Evolutionary conservation across 2,329 filamentous ascomycete species (phyloP).

Genomic region (Penicillium sp.): DNA sequence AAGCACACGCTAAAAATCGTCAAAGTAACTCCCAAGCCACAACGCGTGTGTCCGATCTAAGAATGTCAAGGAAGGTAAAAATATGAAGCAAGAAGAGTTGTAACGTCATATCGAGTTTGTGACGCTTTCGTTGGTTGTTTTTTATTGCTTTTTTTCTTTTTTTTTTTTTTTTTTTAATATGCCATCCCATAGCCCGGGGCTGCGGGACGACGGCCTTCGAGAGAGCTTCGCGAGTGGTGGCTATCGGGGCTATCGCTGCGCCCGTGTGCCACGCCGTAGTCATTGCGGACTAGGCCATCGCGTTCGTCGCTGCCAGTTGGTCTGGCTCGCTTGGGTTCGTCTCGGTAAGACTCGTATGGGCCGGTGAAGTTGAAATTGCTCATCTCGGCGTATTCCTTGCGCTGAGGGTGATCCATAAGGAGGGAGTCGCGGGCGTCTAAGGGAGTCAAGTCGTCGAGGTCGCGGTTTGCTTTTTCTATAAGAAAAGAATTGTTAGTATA

Average conservation of each 20-base stretch:
- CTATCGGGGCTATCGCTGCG: conserved; percentile 27
- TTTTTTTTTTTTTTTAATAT: conserved; percentile 21
- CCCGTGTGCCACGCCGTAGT: conserved; percentile 28
- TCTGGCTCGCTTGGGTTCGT: conserved; percentile 28
- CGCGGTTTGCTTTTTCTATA: conserved; percentile 71
- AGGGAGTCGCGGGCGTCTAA: conserved; percentile 71
- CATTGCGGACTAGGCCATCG: conserved; percentile 31
- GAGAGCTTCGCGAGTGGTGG: conserved; percentile 28
- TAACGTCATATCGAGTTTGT: conserved; percentile 1
- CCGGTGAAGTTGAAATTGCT: conserved; percentile 43
- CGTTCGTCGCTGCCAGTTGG: conserved; percentile 36
- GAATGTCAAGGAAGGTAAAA: background rate
- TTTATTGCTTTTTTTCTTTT: background rate
- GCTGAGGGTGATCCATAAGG: conserved; percentile 62
- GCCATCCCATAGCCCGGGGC: conserved; percentile 36
- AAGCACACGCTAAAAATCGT: conserved; percentile 13
- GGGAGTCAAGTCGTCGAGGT: conserved; percentile 79
- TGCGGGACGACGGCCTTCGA: conserved; percentile 31
- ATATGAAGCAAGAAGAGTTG: background rate
- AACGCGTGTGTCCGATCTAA: conserved; percentile 3
- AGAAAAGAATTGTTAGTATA: conserved; percentile 5
- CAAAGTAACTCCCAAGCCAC: conserved; percentile 6
- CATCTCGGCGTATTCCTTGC: conserved; percentile 35
- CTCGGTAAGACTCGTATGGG: conserved; percentile 43
- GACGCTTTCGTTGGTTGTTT: conserved; percentile 2